Percentiles rank a stretch among this genome's conserved stretches.
phyloP scores from a whole-genome alignment of 108 stramenopile genomes.

The Seminavis robusta region DNA sequence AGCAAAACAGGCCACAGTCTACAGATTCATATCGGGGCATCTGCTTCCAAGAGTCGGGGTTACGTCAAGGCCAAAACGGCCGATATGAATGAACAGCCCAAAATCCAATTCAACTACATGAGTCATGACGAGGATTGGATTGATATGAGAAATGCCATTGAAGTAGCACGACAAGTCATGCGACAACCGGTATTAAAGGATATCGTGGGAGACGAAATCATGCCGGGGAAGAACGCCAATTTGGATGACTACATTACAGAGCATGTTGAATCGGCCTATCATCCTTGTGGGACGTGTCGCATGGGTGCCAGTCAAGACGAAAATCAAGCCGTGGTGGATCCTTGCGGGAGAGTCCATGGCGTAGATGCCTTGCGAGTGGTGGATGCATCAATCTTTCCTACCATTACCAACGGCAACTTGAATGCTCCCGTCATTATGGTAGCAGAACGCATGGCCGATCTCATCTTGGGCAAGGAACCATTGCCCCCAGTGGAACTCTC shows the following conservation, averaged over 20 bases:
- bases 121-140: constrained; percentile 8
- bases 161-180: constrained; percentile 5
- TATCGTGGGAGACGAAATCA: constrained; percentile 11
- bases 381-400: constrained; percentile 27
- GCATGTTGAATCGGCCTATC: constrained; percentile 13
- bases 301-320: constrained; percentile 26
- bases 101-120: constrained; percentile 12
- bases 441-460: constrained; percentile 12
- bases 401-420: constrained; percentile 14
- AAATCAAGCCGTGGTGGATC: constrained; percentile 24
- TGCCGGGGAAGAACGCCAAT: constrained; percentile 7
- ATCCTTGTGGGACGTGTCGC: constrained; percentile 14
- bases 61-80: constrained; percentile 1
- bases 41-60: constrained; percentile 14
- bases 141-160: constrained; percentile 14
- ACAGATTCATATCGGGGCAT: no score
- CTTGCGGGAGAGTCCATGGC: constrained; percentile 12
- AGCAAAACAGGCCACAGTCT: no score
- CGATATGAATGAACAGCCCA: no score
- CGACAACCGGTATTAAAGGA: neutral
- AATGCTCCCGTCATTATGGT: constrained; percentile 25
- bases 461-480: constrained; percentile 2
- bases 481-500: constrained; percentile 1
- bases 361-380: constrained; percentile 22
- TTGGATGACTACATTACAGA: constrained; percentile 17